Evolutionary conservation across 805 yeast species (phyloP).

Genomic region (Yarrowia hollandica): DNA sequence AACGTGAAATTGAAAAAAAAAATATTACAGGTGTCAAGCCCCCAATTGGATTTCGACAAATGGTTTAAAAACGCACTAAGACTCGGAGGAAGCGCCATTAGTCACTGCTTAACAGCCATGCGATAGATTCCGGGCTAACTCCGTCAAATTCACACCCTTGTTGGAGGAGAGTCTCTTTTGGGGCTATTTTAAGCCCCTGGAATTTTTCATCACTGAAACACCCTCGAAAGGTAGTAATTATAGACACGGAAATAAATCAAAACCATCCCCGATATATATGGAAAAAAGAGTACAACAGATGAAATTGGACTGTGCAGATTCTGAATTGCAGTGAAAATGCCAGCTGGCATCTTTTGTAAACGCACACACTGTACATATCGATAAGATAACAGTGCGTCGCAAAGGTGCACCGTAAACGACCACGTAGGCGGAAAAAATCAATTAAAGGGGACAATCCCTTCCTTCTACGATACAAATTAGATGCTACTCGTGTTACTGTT

Average conservation of each 20-base stretch:
- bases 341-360: constrained; percentile 21
- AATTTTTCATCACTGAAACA: neutral
- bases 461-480: no score
- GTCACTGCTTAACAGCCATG: neutral
- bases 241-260: neutral
- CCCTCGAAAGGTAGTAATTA: neutral
- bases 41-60: neutral
- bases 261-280: no score
- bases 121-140: neutral
- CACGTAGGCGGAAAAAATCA: neutral
- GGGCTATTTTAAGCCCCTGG: constrained; percentile 9
- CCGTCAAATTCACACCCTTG: constrained; percentile 10
- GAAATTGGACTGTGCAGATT: no score
- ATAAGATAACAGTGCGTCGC: constrained; percentile 17
- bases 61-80: neutral
- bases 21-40: no score
- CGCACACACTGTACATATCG: constrained; percentile 2
- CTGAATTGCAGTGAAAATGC: no score
- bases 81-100: neutral
- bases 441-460: no score
- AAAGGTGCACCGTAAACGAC: constrained; percentile 7
- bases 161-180: neutral
- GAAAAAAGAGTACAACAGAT: no score
- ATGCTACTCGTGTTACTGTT: no score
- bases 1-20: neutral